Evolutionary conservation across 345 rosid genomes (phyloP).

Genomic region (Moricandia arvensis): DNA sequence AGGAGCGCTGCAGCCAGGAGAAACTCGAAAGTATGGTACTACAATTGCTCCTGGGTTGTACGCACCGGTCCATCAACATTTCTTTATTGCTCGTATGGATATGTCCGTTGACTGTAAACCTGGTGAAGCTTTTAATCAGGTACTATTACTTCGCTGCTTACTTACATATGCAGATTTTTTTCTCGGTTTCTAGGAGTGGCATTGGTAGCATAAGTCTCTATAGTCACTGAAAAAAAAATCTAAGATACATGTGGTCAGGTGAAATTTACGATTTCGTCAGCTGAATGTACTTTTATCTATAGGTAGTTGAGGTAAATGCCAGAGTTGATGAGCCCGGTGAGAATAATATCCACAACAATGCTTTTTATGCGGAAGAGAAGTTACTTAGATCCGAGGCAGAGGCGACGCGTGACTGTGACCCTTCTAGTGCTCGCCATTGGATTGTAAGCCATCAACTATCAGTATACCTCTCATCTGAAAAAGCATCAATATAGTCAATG

Average conservation of each 20-base stretch:
- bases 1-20: constrained; percentile 91
- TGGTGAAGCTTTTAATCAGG: constrained; percentile 91
- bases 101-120: constrained; percentile 91
- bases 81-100: constrained; percentile 90
- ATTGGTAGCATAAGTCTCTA: constrained; percentile 9
- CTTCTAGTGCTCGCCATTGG: constrained; percentile 85
- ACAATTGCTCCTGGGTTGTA: constrained; percentile 86
- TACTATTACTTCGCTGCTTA: constrained; percentile 24
- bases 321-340: constrained; percentile 78
- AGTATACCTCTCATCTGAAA: background rate
- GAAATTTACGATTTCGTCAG: background rate
- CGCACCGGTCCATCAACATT: constrained; percentile 94
- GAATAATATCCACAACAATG: constrained; percentile 80
- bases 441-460: constrained; percentile 52
- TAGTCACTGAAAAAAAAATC: background rate
- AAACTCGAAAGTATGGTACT: constrained; percentile 82
- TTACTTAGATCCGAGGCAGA: constrained; percentile 67
- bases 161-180: background rate
- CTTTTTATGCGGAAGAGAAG: constrained; percentile 83
- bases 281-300: constrained; percentile 14
- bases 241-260: constrained; percentile 12
- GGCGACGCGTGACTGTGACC: constrained; percentile 85
- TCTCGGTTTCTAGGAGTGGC: constrained; percentile 3
- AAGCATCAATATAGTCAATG: background rate
- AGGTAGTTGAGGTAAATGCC: constrained; percentile 87